A percentile compares a stretch with the other conserved stretches of the same genome.
These are phyloP conservation scores for Thuidium tamariscinum DNA, from an alignment of 225 moss, liverwort and hornwort species.

Conservation along the genomic window DNA sequence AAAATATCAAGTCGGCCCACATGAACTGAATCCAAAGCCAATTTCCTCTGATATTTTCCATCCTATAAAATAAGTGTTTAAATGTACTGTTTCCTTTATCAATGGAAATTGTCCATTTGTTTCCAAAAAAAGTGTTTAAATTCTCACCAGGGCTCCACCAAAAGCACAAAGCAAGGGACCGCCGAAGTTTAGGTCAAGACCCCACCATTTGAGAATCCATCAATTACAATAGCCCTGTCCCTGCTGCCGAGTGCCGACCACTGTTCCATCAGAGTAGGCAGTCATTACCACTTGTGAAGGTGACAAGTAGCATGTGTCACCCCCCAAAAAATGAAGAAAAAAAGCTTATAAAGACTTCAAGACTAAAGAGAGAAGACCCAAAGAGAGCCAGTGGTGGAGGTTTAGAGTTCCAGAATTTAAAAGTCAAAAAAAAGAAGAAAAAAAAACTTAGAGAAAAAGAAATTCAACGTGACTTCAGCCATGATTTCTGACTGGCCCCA, in stretches of 20 bases:
- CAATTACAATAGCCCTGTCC: neutral
- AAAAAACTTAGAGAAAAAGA: too few species aligned
- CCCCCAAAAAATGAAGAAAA: too few species aligned
- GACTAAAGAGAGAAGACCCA: neutral
- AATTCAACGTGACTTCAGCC: conserved; percentile 17
- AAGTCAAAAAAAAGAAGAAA: neutral
- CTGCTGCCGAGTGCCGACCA: neutral
- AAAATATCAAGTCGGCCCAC: neutral
- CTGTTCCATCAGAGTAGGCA: neutral
- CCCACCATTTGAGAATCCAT: neutral
- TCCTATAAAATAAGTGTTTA: too few species aligned
- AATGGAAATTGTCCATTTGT: too few species aligned
- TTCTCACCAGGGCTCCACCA: neutral
- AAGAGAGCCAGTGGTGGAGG: neutral
- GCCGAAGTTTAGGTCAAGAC: neutral
- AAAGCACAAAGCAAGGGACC: neutral
- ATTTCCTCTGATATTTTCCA: neutral
- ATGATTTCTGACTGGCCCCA: neutral
- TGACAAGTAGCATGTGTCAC: neutral
- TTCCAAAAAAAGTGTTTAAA: too few species aligned
- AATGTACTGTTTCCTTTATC: too few species aligned
- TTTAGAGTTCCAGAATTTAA: neutral
- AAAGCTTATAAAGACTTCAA: neutral
- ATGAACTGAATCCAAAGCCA: neutral
- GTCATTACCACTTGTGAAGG: neutral